phyloP scores from a whole-genome alignment of 2,329 filamentous ascomycete species.

The Pseudocercospora cruenta region DNA sequence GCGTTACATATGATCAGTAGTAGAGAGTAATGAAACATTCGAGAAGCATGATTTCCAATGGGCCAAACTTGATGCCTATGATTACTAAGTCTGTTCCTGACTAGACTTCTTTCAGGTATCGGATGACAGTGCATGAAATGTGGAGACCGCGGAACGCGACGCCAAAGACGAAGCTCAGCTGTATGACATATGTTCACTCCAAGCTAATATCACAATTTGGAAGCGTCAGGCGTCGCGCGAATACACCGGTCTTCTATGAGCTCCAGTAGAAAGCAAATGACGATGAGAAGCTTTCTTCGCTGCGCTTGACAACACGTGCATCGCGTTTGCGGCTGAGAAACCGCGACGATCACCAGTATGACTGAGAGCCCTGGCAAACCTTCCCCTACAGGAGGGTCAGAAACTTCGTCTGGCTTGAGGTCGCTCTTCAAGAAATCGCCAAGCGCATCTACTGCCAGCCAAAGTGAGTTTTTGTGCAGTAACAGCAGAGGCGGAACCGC shows the following conservation, averaged over 20 bases:
- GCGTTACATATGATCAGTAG: conserved; percentile 38
- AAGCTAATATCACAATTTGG: neutral
- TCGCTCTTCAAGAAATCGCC: conserved; percentile 18
- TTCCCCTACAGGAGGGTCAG: neutral
- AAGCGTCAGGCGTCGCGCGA: neutral
- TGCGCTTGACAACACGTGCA: neutral
- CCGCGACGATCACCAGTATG: neutral
- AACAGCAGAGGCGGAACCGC: conserved; percentile 1
- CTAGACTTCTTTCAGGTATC: neutral
- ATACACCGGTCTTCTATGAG: neutral
- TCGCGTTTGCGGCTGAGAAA: neutral
- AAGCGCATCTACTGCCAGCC: neutral
- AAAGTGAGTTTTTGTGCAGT: neutral
- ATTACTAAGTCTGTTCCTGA: conserved; percentile 3
- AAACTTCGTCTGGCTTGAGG: conserved; percentile 11
- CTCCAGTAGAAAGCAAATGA: neutral
- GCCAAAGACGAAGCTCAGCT: neutral
- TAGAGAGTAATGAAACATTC: neutral
- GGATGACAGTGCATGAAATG: conserved; percentile 4
- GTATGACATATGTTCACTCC: neutral
- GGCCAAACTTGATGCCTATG: neutral
- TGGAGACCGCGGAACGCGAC: neutral
- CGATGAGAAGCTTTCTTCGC: neutral
- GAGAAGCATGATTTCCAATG: too few relatives aligned
- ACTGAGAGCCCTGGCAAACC: conserved; percentile 1